These are phyloP conservation scores for Sporothrix mexicana DNA, from an alignment of 2,329 filamentous ascomycete genomes.

Conservation along the genomic window DNA sequence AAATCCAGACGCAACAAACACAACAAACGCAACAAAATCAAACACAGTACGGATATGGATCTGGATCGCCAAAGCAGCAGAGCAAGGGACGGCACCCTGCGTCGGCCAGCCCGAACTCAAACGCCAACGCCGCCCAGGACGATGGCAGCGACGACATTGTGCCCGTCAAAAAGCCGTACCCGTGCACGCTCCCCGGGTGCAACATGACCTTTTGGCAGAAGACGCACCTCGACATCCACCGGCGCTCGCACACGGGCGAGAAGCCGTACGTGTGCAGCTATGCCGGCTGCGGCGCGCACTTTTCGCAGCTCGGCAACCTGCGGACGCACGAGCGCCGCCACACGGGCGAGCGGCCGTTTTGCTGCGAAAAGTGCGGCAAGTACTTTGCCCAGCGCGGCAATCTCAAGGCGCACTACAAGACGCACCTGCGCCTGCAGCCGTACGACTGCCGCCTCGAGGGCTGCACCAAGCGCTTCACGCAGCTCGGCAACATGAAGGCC, in stretches of 20 bases:
- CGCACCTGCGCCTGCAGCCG: slow-evolving; percentile 77
- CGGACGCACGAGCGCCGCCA: slow-evolving; percentile 91
- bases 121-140: too few relatives aligned
- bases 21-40: background rate
- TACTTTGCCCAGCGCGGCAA: slow-evolving; percentile 86
- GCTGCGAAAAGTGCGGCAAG: slow-evolving; percentile 80
- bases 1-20: background rate
- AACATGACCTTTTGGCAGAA: slow-evolving; percentile 86
- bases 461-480: slow-evolving; percentile 87
- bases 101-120: background rate
- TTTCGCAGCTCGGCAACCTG: slow-evolving; percentile 89
- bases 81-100: background rate
- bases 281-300: slow-evolving; percentile 70
- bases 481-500: slow-evolving; percentile 90
- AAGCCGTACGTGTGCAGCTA: slow-evolving; percentile 74
- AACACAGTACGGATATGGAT: background rate
- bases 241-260: slow-evolving; percentile 83
- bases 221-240: slow-evolving; percentile 91
- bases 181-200: slow-evolving; percentile 76
- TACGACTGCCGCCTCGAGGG: slow-evolving; percentile 81
- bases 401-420: slow-evolving; percentile 80
- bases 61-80: slow-evolving; percentile 19
- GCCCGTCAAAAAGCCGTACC: slow-evolving; percentile 39
- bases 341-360: slow-evolving; percentile 83
- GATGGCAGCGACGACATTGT: slow-evolving; percentile 22